Percentiles rank a stretch among this genome's conserved stretches.
Conservation (phyloP, 805 yeast species). For the Pichia nanzhaoensis region DNA sequence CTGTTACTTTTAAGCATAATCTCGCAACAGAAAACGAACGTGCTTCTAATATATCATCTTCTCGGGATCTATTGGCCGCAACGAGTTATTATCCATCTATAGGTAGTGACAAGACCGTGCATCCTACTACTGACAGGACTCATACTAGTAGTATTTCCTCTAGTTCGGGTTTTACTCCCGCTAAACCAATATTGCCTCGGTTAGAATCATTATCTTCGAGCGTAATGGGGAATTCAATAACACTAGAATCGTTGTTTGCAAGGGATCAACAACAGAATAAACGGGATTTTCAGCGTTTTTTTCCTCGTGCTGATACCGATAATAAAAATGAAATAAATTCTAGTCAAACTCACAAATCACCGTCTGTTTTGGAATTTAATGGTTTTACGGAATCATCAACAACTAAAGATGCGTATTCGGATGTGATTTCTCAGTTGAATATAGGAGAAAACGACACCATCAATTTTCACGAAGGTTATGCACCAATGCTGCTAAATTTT, state of each 20-base stretch:
- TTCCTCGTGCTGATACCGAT: no score
- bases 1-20: no score
- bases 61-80: background rate
- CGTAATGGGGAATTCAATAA: background rate
- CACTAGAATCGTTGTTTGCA: background rate
- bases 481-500: slow-evolving; percentile 37
- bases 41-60: background rate
- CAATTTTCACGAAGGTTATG: slow-evolving; percentile 36
- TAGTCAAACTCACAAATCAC: no score
- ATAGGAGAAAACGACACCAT: slow-evolving; percentile 31
- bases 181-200: background rate
- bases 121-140: no score
- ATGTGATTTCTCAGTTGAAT: slow-evolving; percentile 4
- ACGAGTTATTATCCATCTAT: no score
- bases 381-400: no score
- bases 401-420: no score
- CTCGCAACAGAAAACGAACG: background rate
- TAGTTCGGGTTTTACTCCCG: background rate
- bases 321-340: no score
- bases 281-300: background rate
- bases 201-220: background rate
- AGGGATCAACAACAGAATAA: background rate
- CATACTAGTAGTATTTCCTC: no score
- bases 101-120: no score
- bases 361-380: no score